phyloP scores from a whole-genome alignment of 1,139 yeast genomes.

The Suhomyces kunorum region DNA sequence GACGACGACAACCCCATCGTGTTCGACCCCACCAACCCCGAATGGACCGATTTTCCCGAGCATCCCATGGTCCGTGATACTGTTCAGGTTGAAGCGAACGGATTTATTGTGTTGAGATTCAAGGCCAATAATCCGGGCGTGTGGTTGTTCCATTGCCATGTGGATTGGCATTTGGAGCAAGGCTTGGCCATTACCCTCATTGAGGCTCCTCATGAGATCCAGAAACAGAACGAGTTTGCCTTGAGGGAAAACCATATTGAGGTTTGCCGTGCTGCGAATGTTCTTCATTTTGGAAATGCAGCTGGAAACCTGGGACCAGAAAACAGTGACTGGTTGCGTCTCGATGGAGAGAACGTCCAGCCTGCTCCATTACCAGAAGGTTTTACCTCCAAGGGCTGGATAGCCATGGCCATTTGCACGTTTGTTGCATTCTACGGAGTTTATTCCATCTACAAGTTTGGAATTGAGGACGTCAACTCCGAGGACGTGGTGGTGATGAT shows the following conservation, averaged over 20 bases:
- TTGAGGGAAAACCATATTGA: constrained; percentile 52
- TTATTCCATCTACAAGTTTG: constrained; percentile 55
- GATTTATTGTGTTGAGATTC: constrained; percentile 66
- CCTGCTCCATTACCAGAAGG: constrained; percentile 61
- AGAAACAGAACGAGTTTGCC: constrained; percentile 32
- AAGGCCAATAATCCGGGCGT: constrained; percentile 86
- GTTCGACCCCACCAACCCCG: constrained; percentile 48
- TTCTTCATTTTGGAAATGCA: constrained; percentile 64
- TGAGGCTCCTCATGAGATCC: constrained; percentile 68
- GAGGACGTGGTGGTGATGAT: constrained; percentile 39
- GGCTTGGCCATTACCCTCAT: constrained; percentile 73
- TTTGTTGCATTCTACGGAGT: constrained; percentile 61
- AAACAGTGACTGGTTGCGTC: constrained; percentile 49
- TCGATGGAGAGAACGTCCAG: constrained; percentile 60
- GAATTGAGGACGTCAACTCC: constrained; percentile 58
- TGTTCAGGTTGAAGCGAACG: constrained; percentile 61
- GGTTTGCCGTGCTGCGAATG: constrained; percentile 56
- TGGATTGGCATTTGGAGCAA: constrained; percentile 91
- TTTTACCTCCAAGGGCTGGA: constrained; percentile 66
- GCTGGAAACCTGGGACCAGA: constrained; percentile 51
- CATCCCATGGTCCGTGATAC: constrained; percentile 69
- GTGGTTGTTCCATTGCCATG: constrained; percentile 93
- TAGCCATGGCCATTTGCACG: constrained; percentile 60
- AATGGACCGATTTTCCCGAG: constrained; percentile 59
- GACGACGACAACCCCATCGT: constrained; percentile 56